phyloP scores from a whole-genome alignment of 768 basidiomycete species.

The Clitopilus hobsonii region DNA sequence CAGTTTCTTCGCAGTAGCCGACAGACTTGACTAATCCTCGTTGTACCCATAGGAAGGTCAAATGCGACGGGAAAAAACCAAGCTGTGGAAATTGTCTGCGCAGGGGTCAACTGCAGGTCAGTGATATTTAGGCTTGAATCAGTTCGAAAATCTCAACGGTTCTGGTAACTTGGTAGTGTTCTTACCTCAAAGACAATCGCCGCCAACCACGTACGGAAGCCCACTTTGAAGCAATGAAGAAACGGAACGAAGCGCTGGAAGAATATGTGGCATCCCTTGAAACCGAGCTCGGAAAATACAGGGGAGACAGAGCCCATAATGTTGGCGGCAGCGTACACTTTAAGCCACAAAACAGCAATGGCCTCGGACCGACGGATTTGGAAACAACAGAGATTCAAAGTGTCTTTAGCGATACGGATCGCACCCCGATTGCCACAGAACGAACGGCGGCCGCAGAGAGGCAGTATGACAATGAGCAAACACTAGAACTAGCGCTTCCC shows the following conservation, averaged over 20 bases:
- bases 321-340: constrained; percentile 22
- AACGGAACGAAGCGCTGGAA: constrained; percentile 32
- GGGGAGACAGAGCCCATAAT: constrained; percentile 28
- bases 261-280: constrained; percentile 37
- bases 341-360: constrained; percentile 20
- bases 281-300: constrained; percentile 35
- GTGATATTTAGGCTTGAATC: constrained; percentile 27
- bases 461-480: constrained; percentile 19
- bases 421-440: background rate
- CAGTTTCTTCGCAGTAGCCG: too few relatives aligned
- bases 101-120: constrained; percentile 31
- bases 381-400: background rate
- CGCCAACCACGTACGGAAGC: constrained; percentile 40
- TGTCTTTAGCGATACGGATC: too few relatives aligned
- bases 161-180: constrained; percentile 26
- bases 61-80: constrained; percentile 42
- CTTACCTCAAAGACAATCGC: constrained; percentile 36
- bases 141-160: background rate
- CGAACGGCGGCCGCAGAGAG: constrained; percentile 15
- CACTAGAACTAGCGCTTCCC: constrained; percentile 31
- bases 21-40: background rate
- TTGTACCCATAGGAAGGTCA: constrained; percentile 27
- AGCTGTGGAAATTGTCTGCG: constrained; percentile 34
- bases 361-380: background rate
- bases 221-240: constrained; percentile 40